A percentile compares a stretch with the other conserved stretches of the same genome.
These are phyloP conservation scores for Lasiodiplodia sp. DNA, from an alignment of 2,329 filamentous ascomycete species.

Conservation along the genomic window DNA sequence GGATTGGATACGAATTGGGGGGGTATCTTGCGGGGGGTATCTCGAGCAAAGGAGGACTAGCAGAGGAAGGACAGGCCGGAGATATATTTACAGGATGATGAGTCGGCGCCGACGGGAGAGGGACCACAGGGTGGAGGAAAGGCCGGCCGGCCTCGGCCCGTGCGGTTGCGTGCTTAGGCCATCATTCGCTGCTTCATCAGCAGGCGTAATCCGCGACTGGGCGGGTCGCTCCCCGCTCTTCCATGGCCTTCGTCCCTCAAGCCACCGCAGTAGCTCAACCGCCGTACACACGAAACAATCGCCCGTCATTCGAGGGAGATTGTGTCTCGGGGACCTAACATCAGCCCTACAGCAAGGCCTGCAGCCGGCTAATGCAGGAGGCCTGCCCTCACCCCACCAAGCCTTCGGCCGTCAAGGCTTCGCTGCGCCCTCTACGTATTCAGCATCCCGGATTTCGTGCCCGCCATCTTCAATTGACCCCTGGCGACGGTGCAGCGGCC, in stretches of 20 bases:
- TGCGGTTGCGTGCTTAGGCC: conserved; percentile 1
- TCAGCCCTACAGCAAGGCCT: conserved; percentile 14
- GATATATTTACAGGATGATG: conserved; percentile 11
- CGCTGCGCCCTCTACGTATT: no score
- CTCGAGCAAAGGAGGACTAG: background rate
- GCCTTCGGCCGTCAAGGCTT: background rate
- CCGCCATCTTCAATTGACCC: background rate
- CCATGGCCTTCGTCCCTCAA: background rate
- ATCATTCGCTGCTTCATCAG: background rate
- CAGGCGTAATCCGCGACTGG: background rate
- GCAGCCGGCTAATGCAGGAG: background rate
- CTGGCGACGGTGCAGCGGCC: background rate
- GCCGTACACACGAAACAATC: background rate
- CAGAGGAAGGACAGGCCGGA: background rate
- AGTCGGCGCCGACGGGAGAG: conserved; percentile 4
- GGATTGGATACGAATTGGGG: background rate
- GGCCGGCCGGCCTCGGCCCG: conserved; percentile 12
- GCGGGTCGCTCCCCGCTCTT: background rate
- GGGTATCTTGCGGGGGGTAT: conserved; percentile 16
- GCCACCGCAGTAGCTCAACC: background rate
- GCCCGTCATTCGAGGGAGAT: background rate
- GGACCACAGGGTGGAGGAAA: background rate
- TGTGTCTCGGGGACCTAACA: background rate
- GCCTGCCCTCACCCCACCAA: background rate
- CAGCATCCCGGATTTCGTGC: background rate